Percentiles rank a stretch among this genome's conserved stretches.
phyloP scores from a whole-genome alignment of 2,329 filamentous ascomycete genomes.

The Aspergillus tubingensis region DNA sequence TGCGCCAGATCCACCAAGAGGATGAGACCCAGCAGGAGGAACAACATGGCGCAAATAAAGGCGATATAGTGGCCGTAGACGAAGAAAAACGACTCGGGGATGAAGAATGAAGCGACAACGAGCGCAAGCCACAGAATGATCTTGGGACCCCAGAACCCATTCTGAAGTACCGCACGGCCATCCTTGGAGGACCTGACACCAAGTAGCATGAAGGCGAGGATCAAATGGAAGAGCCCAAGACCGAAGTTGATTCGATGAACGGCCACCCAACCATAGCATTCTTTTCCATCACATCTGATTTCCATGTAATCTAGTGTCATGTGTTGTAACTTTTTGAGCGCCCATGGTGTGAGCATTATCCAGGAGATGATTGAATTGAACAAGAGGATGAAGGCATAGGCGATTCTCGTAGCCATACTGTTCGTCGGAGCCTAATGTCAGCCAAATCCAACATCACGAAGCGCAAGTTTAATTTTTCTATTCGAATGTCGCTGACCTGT shows the following conservation, averaged over 20 bases:
- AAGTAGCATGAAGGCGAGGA: slow-evolving; percentile 80
- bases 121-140: slow-evolving; percentile 84
- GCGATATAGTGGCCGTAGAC: slow-evolving; percentile 95
- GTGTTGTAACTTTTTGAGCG: slow-evolving; percentile 90
- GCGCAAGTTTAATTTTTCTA: neutral
- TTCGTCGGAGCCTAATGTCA: slow-evolving; percentile 23
- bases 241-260: slow-evolving; percentile 98
- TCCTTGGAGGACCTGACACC: slow-evolving; percentile 87
- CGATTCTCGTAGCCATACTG: slow-evolving; percentile 94
- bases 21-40: slow-evolving; percentile 88
- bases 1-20: slow-evolving; percentile 93
- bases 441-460: slow-evolving; percentile 9
- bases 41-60: slow-evolving; percentile 84
- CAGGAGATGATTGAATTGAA: slow-evolving; percentile 96
- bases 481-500: slow-evolving; percentile 63
- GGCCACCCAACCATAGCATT: slow-evolving; percentile 93
- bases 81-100: slow-evolving; percentile 91
- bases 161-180: slow-evolving; percentile 84
- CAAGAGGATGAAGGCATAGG: slow-evolving; percentile 90
- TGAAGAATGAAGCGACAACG: slow-evolving; percentile 89
- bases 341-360: slow-evolving; percentile 99
- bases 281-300: slow-evolving; percentile 84
- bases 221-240: slow-evolving; percentile 87
- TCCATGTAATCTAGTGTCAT: slow-evolving; percentile 94
- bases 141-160: slow-evolving; percentile 99